These are phyloP conservation scores for Earliella scabrosa DNA, from an alignment of 1,284 basidiomycete species.

Conservation along the genomic window DNA sequence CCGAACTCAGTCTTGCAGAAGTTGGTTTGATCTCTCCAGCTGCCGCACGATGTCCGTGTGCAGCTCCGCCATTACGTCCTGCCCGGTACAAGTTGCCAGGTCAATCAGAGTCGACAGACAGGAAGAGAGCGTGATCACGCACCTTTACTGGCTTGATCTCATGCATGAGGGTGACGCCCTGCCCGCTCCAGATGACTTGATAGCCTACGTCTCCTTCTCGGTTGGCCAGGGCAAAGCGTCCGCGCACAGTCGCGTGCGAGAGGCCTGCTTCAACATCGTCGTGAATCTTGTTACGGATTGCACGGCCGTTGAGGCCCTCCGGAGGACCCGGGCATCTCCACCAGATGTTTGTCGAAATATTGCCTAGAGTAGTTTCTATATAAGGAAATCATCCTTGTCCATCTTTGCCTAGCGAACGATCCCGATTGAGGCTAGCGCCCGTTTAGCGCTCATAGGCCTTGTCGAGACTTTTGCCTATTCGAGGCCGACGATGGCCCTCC, in stretches of 20 bases:
- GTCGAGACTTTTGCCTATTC: no score
- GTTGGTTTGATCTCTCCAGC: conserved; percentile 13
- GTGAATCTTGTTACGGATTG: conserved; percentile 58
- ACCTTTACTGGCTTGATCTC: conserved; percentile 63
- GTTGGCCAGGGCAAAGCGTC: conserved; percentile 48
- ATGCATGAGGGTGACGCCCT: conserved; percentile 63
- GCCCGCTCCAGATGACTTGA: conserved; percentile 72
- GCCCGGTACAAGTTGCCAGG: not conserved
- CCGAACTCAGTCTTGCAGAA: conserved; percentile 11
- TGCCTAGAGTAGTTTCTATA: no score
- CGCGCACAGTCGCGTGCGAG: conserved; percentile 47
- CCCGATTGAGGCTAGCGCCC: no score
- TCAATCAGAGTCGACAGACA: conserved; percentile 11
- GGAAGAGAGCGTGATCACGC: not conserved
- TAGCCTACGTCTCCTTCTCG: conserved; percentile 50
- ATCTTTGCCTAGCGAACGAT: no score
- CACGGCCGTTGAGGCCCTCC: conserved; percentile 70
- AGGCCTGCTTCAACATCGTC: conserved; percentile 59
- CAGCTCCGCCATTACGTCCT: conserved; percentile 22
- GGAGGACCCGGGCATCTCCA: no score
- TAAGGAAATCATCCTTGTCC: no score
- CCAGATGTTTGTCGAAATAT: no score
- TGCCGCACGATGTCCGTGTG: conserved; percentile 23
- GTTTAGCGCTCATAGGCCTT: no score
- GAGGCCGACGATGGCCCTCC: no score